Percentiles rank a stretch among this genome's conserved stretches.
Conservation (phyloP, 2,329 filamentous ascomycete species). For the Arthrobotrys sphaeroides region DNA sequence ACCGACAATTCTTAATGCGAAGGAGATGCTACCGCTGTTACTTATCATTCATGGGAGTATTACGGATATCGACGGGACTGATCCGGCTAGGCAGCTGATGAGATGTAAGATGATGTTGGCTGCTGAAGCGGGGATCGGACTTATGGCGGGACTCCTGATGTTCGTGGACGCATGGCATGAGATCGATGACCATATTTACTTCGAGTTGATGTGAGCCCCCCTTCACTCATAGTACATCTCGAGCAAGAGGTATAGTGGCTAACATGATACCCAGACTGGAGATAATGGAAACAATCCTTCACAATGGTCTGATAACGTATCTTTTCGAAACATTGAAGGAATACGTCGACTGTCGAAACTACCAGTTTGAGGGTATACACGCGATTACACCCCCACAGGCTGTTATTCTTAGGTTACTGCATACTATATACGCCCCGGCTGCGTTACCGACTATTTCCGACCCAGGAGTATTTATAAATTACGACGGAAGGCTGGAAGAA, state of each 20-base stretch:
- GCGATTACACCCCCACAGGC: slow-evolving; percentile 50
- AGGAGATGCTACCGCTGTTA: slow-evolving; percentile 57
- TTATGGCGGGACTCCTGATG: slow-evolving; percentile 56
- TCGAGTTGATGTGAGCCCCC: slow-evolving; percentile 56
- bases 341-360: slow-evolving; percentile 55
- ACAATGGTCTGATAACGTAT: slow-evolving; percentile 58
- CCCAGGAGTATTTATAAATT: slow-evolving; percentile 47
- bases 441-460: slow-evolving; percentile 50
- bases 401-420: slow-evolving; percentile 40
- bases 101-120: slow-evolving; percentile 58
- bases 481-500: slow-evolving; percentile 41
- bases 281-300: slow-evolving; percentile 58
- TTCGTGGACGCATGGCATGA: slow-evolving; percentile 58
- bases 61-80: slow-evolving; percentile 57
- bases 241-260: not conserved
- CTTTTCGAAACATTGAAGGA: slow-evolving; percentile 58
- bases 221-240: not conserved
- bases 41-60: slow-evolving; percentile 58
- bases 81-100: slow-evolving; percentile 57
- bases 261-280: slow-evolving; percentile 47
- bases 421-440: slow-evolving; percentile 49
- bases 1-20: slow-evolving; percentile 56
- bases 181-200: slow-evolving; percentile 58
- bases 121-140: slow-evolving; percentile 56
- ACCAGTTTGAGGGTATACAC: slow-evolving; percentile 49